phyloP scores from a whole-genome alignment of 306 rosid genomes.

The Abrus pulchellus region DNA sequence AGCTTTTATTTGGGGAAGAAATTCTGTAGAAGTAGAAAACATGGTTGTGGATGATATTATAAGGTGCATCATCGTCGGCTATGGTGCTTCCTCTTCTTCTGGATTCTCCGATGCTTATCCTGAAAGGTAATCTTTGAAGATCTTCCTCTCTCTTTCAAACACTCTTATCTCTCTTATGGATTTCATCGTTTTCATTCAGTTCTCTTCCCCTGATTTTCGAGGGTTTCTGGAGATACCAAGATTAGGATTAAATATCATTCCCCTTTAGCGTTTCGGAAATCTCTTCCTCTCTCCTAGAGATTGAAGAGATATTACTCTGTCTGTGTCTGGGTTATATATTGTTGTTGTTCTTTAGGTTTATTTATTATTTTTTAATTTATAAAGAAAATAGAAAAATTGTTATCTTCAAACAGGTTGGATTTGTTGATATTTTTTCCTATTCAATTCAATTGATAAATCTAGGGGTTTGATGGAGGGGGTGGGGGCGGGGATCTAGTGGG shows the following conservation, averaged over 20 bases:
- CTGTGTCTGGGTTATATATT: neutral
- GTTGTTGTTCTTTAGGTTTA: neutral
- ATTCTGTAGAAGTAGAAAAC: conserved; percentile 37
- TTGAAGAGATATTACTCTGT: conserved; percentile 50
- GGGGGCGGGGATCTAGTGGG: conserved; percentile 88
- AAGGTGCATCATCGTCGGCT: conserved; percentile 66
- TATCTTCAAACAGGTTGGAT: conserved; percentile 40
- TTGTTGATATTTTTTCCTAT: conserved; percentile 43
- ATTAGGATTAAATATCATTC: conserved; percentile 58
- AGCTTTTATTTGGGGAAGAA: conserved; percentile 3
- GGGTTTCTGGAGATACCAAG: conserved; percentile 62
- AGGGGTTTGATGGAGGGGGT: conserved; percentile 97
- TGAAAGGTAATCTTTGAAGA: conserved; percentile 77
- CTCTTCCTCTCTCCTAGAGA: conserved; percentile 49
- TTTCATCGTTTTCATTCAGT: conserved; percentile 69
- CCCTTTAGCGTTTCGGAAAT: conserved; percentile 63
- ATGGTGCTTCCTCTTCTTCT: conserved; percentile 60
- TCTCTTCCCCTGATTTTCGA: conserved; percentile 70
- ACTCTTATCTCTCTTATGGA: conserved; percentile 49
- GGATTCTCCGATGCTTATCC: conserved; percentile 80
- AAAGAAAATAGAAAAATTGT: conserved; percentile 38
- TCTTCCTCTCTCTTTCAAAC: conserved; percentile 39
- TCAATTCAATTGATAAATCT: conserved; percentile 65
- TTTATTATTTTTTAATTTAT: conserved; percentile 29
- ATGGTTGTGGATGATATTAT: conserved; percentile 77